Conservation (phyloP, 305 asterid species). For the Petunia hybrid region DNA sequence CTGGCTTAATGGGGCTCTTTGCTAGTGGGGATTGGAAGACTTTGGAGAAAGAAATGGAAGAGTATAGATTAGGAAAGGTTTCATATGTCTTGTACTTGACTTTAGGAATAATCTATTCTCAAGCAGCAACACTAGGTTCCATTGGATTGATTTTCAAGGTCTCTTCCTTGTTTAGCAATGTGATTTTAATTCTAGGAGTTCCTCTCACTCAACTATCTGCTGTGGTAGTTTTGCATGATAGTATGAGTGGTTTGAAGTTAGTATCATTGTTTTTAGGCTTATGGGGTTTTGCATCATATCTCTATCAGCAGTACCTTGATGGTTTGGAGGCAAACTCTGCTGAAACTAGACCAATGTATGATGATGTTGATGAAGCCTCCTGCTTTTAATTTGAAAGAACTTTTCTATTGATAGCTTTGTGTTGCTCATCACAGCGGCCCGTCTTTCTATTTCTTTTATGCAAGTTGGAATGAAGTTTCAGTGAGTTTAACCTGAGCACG, state of each 20-base stretch:
- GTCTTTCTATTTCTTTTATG: not conserved
- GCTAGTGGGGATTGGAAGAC: not conserved
- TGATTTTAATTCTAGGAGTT: not conserved
- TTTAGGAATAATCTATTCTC: not conserved
- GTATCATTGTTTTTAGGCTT: not conserved
- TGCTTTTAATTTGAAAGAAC: too few species aligned
- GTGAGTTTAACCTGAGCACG: not conserved
- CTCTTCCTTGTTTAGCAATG: not conserved
- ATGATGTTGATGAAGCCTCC: too few species aligned
- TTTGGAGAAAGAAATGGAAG: not conserved
- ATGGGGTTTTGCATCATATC: not conserved
- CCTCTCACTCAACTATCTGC: not conserved
- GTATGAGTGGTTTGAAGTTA: not conserved
- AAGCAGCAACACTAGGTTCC: not conserved
- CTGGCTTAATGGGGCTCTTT: not conserved
- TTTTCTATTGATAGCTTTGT: too few species aligned
- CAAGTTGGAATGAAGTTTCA: not conserved
- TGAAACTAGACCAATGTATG: too few species aligned
- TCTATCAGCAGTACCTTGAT: not conserved
- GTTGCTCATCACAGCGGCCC: not conserved
- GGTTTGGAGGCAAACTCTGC: not conserved
- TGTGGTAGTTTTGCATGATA: not conserved
- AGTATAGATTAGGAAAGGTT: not conserved
- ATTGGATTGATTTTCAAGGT: not conserved
- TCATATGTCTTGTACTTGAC: not conserved